Evolutionary conservation across 2,329 filamentous ascomycete genomes (phyloP).

Genomic region (Colletotrichum tofieldiae): DNA sequence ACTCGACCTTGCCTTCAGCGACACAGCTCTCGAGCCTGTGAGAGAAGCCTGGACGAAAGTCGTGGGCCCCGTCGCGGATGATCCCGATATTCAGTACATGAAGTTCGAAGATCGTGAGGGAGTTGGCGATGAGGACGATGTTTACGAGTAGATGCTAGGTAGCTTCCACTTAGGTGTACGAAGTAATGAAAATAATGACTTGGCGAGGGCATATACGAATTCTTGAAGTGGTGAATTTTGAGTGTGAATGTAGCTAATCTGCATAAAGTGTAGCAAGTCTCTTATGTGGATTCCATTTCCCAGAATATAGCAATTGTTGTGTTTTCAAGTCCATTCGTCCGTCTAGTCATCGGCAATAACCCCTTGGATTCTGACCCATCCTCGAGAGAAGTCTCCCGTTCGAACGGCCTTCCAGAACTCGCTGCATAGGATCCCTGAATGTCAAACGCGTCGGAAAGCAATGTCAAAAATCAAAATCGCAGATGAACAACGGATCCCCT

Average conservation of each 20-base stretch:
- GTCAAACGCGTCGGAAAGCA: not conserved
- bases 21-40: constrained; percentile 77
- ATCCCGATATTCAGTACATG: constrained; percentile 73
- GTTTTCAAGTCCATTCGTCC: not conserved
- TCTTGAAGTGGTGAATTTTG: constrained; percentile 17
- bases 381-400: not conserved
- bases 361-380: not conserved
- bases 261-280: constrained; percentile 16
- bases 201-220: not conserved
- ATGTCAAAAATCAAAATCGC: constrained; percentile 12
- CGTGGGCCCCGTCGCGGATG: constrained; percentile 65
- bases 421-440: not conserved
- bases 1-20: constrained; percentile 81
- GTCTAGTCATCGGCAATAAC: not conserved
- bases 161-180: constrained; percentile 31
- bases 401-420: not conserved
- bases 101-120: constrained; percentile 83
- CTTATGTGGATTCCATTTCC: not conserved
- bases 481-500: constrained; percentile 1
- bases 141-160: constrained; percentile 58
- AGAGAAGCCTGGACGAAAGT: constrained; percentile 79
- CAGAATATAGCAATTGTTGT: constrained; percentile 26
- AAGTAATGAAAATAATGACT: constrained; percentile 44
- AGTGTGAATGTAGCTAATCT: constrained; percentile 41
- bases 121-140: constrained; percentile 67